Conservation (phyloP, 106 monocot species). For the Phalaenopsis equestris region DNA sequence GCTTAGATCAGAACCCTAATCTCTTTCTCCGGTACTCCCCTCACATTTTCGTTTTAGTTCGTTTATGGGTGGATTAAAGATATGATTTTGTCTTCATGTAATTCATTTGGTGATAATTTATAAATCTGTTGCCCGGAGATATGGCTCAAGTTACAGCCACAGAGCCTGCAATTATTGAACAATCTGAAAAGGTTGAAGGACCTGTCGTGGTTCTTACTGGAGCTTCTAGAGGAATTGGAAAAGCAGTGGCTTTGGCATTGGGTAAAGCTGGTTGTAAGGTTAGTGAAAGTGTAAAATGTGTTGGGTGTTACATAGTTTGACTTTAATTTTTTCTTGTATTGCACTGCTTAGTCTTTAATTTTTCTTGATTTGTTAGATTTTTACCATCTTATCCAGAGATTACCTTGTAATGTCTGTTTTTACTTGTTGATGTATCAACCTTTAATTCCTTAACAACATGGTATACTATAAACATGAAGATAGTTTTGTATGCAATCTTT, state of each 20-base stretch:
- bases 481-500: not conserved
- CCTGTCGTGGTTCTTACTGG: slow-evolving; percentile 88
- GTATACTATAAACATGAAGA: not conserved
- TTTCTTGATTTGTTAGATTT: not conserved
- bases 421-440: not conserved
- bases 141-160: slow-evolving; percentile 43
- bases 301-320: not conserved
- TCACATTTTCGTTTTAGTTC: not conserved
- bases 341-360: not conserved
- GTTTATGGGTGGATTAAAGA: not conserved
- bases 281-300: not conserved
- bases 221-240: slow-evolving; percentile 95
- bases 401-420: not conserved
- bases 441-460: not conserved
- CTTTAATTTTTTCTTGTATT: not conserved
- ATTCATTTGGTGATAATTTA: not conserved
- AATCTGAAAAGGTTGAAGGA: slow-evolving; percentile 36
- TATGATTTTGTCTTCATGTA: not conserved
- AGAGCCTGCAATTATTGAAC: slow-evolving; percentile 34
- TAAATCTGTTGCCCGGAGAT: slow-evolving; percentile 26
- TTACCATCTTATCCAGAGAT: not conserved
- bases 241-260: slow-evolving; percentile 67
- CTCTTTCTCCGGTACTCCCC: not conserved
- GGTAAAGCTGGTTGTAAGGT: slow-evolving; percentile 99
- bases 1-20: not conserved